These are phyloP conservation scores for Trichoderma lentiforme DNA, from an alignment of 2,329 filamentous ascomycete species.

Conservation along the genomic window DNA sequence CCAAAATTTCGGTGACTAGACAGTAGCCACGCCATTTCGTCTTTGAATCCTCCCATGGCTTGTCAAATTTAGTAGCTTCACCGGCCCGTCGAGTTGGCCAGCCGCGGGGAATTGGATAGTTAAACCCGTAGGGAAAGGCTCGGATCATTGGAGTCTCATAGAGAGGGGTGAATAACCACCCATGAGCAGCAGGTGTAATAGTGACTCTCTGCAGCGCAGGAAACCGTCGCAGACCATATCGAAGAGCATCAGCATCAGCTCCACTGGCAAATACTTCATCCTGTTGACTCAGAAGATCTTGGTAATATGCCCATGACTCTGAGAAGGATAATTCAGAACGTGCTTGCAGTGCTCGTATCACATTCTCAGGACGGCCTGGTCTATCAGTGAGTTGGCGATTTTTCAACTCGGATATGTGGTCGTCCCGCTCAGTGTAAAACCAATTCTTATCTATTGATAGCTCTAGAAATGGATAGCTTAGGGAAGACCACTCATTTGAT, in stretches of 20 bases:
- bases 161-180: conserved; percentile 32
- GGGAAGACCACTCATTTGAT: background rate
- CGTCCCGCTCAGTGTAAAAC: background rate
- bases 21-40: background rate
- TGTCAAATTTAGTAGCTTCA: background rate
- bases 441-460: background rate
- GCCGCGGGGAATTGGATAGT: background rate
- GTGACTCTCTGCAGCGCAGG: conserved; percentile 35
- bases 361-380: background rate
- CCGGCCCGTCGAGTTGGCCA: background rate
- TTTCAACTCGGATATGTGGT: background rate
- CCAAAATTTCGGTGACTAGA: background rate
- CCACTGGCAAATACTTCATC: background rate
- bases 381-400: background rate
- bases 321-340: background rate
- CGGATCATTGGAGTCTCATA: conserved; percentile 44
- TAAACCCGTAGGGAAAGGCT: conserved; percentile 25
- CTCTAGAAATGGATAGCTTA: background rate
- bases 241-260: conserved; percentile 22
- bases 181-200: conserved; percentile 40
- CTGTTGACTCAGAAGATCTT: background rate
- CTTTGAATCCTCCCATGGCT: background rate
- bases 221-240: conserved; percentile 34
- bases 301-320: background rate
- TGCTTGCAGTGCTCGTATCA: background rate